Base-by-base conservation (phyloP, 139 green algal genomes). In the Tetratostichococcus sp. region DNA sequence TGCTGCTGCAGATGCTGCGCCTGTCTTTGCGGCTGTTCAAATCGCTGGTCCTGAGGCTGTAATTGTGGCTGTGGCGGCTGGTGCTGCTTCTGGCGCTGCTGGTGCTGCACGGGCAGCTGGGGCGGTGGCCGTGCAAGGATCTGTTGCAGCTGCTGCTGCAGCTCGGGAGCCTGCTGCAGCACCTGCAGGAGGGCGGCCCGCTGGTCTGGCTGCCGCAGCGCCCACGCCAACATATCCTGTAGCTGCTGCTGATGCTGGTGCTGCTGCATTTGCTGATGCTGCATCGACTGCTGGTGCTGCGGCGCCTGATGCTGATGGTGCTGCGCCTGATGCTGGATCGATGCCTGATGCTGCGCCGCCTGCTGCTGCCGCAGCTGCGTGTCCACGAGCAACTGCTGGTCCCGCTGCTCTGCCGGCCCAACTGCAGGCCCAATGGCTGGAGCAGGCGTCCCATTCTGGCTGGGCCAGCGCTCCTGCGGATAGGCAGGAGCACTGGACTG, bases 351-450 rank as follows among this genome's bases (percentile, higher is more conserved):
- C 77, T 68, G 59, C 35, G 14, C 33, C 39, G 16, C 23, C 39
- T 70, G 73, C n/a, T 57, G 62, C 32, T 65, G 57, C 25, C 19
- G 4, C 65, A 30, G 23, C 42, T 79, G 67, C 30, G 50, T n/a
- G 2, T 8, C 50, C 14, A 62, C 58, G 58, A 70, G 71, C 30
- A 39, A 28, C 23, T 70, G 73, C 17, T 66, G 65, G 22, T 42
- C 43, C 42, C 71, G 79, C 79, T 67, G 31, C 2, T 71, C 65
- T 59, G 73, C 74, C 2, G n/a, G 76, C 5, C 19, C 23, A 17
- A 69, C 59, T 26, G 28, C 23, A n/a, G 25, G 67, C 28, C 26
- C 3, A 1, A 21, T 1, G 28, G 35, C 25, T 8, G 58, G 39
- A 1, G 30, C 39, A 6, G 11, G 39, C 39, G 39, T 50, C 8